Evolutionary conservation across 2,329 filamentous ascomycete genomes (phyloP), one percentile per base, ranked within the genome.

Genomic region (Stachybotrys elegans): DNA sequence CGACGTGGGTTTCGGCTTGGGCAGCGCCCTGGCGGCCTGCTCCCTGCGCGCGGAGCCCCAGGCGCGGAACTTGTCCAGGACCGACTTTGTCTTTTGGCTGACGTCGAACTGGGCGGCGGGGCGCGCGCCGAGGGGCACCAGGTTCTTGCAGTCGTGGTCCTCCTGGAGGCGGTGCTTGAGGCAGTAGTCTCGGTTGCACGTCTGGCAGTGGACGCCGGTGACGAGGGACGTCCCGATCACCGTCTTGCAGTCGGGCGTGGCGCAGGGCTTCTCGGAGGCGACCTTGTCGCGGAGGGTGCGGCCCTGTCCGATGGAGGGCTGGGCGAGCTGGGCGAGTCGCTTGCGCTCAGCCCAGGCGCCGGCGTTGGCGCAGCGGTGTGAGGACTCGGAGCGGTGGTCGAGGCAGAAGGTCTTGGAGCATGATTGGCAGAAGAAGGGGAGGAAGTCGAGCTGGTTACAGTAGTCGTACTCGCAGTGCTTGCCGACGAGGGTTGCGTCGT

Each of bases 391-490:
- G 44, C 92, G 87, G 73, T 98, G 93, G 61, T 97, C 92, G 53
- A 95, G 85, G 65, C 94, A 98, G 71, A 83, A 98, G 14, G 86
- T 92, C 46, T 80, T 78, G 51, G 65, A 78, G 70, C 93, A 98
- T 54, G 87, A 93, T 62, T 94, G 88, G 71, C 93, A 98, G 60
- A 83, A 78, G 67, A 97, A 97, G 4, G 93, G 93, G 5, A 98
- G 81, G 66, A 98, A 97, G 68, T 97, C 93, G 48, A 97, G 86
- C 61, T 93, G 87, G 62, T 91, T 86, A 75, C 93, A 98, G 74
- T 89, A 94, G 52, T 85, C 74, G 68, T 87, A 84, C 65, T 96
- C 83, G 77, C 93, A 98, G 72, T 96, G 91, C 49, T 81, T 81
- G 66, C 93, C 93, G 55, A 97, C 85, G 20, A 91, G 79, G 57